These are phyloP conservation scores for Botrytis fragariae DNA, from an alignment of 2,329 filamentous ascomycete species.

Conservation along the genomic window DNA sequence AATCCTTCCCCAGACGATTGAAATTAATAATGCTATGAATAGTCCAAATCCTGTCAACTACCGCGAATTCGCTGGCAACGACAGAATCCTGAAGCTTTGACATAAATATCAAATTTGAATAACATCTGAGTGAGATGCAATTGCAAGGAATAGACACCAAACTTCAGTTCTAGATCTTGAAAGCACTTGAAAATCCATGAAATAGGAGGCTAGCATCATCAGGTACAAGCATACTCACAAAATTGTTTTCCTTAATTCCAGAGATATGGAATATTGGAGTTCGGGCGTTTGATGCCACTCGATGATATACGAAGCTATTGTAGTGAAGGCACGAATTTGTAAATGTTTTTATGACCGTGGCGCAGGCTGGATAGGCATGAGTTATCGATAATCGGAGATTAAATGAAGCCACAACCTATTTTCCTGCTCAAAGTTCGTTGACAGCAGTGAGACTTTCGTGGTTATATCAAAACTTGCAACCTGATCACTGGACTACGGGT, in stretches of 20 bases:
- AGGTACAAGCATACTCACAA: not conserved
- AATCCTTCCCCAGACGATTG: not conserved
- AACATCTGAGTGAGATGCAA: not conserved
- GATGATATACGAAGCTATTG: not conserved
- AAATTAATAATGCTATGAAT: not conserved
- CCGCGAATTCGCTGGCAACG: not conserved
- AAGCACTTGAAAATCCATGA: not conserved
- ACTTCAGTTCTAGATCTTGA: no score
- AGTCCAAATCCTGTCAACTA: not conserved
- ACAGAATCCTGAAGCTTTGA: not conserved
- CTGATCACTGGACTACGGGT: not conserved
- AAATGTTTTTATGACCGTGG: no score
- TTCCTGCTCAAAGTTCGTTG: not conserved
- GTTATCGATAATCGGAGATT: not conserved
- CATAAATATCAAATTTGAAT: not conserved
- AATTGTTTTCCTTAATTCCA: not conserved
- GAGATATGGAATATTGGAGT: not conserved
- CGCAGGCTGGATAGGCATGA: not conserved
- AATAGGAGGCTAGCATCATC: not conserved
- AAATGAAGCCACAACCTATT: not conserved
- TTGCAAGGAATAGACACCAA: not conserved
- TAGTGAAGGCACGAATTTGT: not conserved
- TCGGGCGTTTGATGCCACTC: rapidly evolving
- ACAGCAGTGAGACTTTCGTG: not conserved
- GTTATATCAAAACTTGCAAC: not conserved